Base-by-base conservation (phyloP, 2,329 filamentous ascomycete species). In the Cladosporium sp. region DNA sequence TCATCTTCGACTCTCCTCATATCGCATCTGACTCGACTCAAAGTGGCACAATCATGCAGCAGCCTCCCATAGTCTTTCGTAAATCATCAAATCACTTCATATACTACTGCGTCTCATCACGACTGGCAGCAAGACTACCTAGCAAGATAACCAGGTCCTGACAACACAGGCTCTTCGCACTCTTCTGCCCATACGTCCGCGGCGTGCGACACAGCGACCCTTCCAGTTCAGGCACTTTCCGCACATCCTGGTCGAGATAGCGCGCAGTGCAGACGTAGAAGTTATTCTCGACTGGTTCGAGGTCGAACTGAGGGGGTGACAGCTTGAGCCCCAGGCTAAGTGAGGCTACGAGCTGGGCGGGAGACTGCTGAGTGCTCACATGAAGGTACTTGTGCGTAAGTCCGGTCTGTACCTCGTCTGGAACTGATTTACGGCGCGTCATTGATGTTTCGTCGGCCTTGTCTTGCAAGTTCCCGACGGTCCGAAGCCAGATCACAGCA, bases 161-260 rank as follows among this genome's bases (percentile, higher is more conserved):
- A n/a, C 78, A 78, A 66, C 77, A 75, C 60, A 74, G 73, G 58
- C 81, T 76, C 65, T 76, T 79, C 0, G 78, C 78, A 48, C 70
- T 76, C 67, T 78, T 79, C 70, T 75, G 77, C 2, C 80, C 79
- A 60, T 68, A 76, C 0, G 81, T 67, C 55, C 74, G 69, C 0
- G 67, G 59, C 2, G 78, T 73, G 55, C 74, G 66, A 22, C 76
- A 78, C 17, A 81, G 64, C 3, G 71, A 68, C 0, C 71, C 70
- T 3, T 64, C 62, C 3, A 75, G 64, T 8, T 63, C 61, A 1
- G 69, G 64, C 47, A 68, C 64, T 4, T 53, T 50, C 0, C 49
- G 19, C 7, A 57, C 59, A 22, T 69, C 68, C 20, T 53, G 24
- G 3, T 56, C 45, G 6, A 19, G 24, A 60, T 77, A 78, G 39